Percentiles rank a stretch among this genome's conserved stretches.
Conservation (phyloP, 73 alveolate genomes). For the Symbiodinium pilosum region DNA sequence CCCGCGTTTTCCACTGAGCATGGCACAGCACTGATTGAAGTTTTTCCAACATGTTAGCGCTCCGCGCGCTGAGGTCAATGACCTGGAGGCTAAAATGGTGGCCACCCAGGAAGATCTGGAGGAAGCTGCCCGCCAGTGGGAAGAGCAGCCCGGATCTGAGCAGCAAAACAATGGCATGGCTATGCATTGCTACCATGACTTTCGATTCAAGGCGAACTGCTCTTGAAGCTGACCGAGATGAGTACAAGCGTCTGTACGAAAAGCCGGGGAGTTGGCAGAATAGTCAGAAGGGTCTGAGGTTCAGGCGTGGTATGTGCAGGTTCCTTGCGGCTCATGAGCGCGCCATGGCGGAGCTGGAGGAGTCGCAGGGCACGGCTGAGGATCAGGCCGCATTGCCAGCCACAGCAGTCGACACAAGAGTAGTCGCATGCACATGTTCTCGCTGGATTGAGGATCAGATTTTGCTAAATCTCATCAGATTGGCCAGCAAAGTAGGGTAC, state of each 20-base stretch:
- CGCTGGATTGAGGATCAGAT: no score
- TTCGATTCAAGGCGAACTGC: constrained; percentile 52
- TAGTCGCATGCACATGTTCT: no score
- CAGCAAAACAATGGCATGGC: background rate
- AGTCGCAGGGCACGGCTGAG: constrained; percentile 84
- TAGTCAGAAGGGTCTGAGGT: background rate
- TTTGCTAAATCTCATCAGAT: no score
- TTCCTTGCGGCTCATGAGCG: constrained; percentile 93
- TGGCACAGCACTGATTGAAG: no score
- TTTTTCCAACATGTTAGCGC: no score
- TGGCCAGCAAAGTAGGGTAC: no score
- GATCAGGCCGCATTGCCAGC: constrained; percentile 34
- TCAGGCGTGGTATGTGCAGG: background rate
- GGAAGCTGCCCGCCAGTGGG: constrained; percentile 93
- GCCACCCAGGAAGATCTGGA: constrained; percentile 85
- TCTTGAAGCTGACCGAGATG: constrained; percentile 75
- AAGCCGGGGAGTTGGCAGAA: background rate
- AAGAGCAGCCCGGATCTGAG: constrained; percentile 66
- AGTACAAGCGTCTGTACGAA: constrained; percentile 89
- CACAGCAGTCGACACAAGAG: no score
- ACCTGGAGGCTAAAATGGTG: constrained; percentile 81
- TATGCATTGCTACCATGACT: background rate
- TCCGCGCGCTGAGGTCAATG: constrained; percentile 25
- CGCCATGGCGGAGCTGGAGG: constrained; percentile 92
- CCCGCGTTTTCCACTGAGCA: no score